Evolutionary conservation across 1,139 yeast species (phyloP).

Genomic region (Sugiyamaella pinicola): DNA sequence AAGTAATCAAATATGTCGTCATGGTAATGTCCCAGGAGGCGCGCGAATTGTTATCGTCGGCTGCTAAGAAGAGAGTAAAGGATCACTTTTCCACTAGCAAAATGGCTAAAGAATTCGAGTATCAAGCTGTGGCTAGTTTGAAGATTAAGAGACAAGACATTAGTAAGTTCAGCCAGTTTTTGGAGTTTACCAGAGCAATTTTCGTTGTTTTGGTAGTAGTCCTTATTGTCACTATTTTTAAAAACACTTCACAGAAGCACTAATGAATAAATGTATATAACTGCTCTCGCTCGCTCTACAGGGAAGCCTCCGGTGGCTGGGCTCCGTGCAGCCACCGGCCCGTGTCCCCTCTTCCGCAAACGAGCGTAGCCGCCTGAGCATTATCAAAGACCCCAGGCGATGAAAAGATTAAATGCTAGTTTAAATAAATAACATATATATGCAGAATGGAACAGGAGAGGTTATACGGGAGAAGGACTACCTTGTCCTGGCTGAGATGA

Average conservation of each 20-base stretch:
- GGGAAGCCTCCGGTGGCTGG: too few species aligned
- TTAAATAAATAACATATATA: slow-evolving; percentile 16
- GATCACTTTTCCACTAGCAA: slow-evolving; percentile 59
- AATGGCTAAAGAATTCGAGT: slow-evolving; percentile 60
- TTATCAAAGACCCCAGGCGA: too few species aligned
- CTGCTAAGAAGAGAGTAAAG: slow-evolving; percentile 57
- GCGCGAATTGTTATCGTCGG: slow-evolving; percentile 47
- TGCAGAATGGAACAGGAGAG: neutral
- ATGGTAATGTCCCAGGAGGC: slow-evolving; percentile 41
- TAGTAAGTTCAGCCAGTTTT: slow-evolving; percentile 5
- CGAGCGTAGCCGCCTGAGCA: too few species aligned
- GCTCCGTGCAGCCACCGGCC: too few species aligned
- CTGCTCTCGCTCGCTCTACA: too few species aligned
- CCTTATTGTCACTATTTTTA: slow-evolving; percentile 15
- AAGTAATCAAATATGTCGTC: slow-evolving; percentile 52
- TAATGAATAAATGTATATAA: neutral
- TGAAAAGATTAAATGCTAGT: slow-evolving; percentile 7
- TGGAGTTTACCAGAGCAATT: slow-evolving; percentile 17
- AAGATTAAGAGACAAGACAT: slow-evolving; percentile 29
- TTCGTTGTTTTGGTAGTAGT: slow-evolving; percentile 15
- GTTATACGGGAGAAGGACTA: slow-evolving; percentile 3
- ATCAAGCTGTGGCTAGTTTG: slow-evolving; percentile 24
- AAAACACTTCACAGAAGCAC: neutral
- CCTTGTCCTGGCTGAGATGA: slow-evolving; percentile 7
- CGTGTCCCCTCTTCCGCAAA: too few species aligned